Base-by-base conservation (phyloP, 805 yeast species). In the Yarrowia alimentaria region DNA sequence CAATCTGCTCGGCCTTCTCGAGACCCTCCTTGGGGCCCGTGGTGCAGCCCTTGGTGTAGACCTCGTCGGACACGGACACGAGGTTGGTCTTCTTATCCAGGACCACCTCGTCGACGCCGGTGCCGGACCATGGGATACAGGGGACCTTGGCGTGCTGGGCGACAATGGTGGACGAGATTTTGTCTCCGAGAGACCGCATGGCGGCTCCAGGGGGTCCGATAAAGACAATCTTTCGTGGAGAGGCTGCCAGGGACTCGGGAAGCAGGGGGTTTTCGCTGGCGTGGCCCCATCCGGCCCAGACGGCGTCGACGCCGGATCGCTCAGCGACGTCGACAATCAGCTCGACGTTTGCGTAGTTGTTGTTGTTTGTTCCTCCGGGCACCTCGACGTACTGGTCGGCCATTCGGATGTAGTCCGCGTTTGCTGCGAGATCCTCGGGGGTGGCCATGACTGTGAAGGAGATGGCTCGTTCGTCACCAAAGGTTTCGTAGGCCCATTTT, bases 281-380 rank as follows among this genome's bases (percentile, higher is more conserved):
- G 67, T 94, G 99, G 62, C 99, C 99, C 99, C 99, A 93, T 62
- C 99, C 99, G 26, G 99, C 99, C 99, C 99, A 93, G 53, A 93
- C 99, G 19, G 99, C 99, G 67, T 93, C 95, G 52, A 86, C 97
- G 58, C 87, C 80, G 34, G 95, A 84, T 73, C 97, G 84, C 72
- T 93, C 99, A 28, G 99, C 99, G 42, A 93, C 74, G 62, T 93
- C 99, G 40, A 93, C 97, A 67, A 93, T 93, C 56, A 93, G 75
- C 59, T 93, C 99, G 56, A 93, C 99, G 64, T 93, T 93, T 61
- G 99, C 99, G 66, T 90, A 90, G 70, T 93, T 93, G 70, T 93
- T 94, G 74, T 93, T 93, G 72, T 94, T 94, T 52, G 99, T 93
- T 52, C 99, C 99, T 64, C 99, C 99, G 53, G 99, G 98, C 40